Base-by-base conservation (phyloP, 177 flowering plant species). In the Tripterygium wilfordii region DNA sequence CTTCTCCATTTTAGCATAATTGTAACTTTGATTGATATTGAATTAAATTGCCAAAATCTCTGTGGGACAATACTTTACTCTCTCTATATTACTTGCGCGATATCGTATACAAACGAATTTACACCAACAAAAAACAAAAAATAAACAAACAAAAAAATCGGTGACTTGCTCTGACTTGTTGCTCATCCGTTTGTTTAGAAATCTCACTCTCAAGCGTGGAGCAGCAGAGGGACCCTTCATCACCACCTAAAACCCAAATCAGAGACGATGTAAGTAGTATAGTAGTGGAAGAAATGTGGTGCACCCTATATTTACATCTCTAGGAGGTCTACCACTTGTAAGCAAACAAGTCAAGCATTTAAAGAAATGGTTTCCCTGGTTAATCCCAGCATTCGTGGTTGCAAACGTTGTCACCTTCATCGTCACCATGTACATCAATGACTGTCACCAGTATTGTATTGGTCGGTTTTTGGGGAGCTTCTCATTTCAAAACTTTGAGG, bases 361-460 rank as follows among this genome's bases (percentile, higher is more conserved):
- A 36, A 66, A 54, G 65, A 72, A 57, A 47, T 77, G 82, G 82
- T 14, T 64, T 4, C 49, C 77, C 2, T 77, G 83, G 86, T 26
- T 80, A 46, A 60, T 75, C 1, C 83, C 83, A 18, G 9, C 26
- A 9, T 65, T 80, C 36, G 75, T 77, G 1, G 51, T 69, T 5
- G 81, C 79, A n/a, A 75, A 80, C 37, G 23, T 26, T 12, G 55
- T 66, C 0, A 3, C 75, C 57, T 67, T 80, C 25, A 21, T 70
- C 3, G 62, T 77, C 49, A 67, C 81, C 42, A 80, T 80, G 86
- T 77, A 50, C 28, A 70, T 77, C 33, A 77, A 80, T 29, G 41
- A 80, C 42, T 80, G 86, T 31, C 86, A 80, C 45, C 60, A 72
- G 60, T 61, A 69, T 10, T 80, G 86, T 30, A 21, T 80, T 35